Evolutionary conservation across 2,329 filamentous ascomycete genomes (phyloP), one percentile per base, ranked within the genome.

Genomic region (Fusarium acutatum): DNA sequence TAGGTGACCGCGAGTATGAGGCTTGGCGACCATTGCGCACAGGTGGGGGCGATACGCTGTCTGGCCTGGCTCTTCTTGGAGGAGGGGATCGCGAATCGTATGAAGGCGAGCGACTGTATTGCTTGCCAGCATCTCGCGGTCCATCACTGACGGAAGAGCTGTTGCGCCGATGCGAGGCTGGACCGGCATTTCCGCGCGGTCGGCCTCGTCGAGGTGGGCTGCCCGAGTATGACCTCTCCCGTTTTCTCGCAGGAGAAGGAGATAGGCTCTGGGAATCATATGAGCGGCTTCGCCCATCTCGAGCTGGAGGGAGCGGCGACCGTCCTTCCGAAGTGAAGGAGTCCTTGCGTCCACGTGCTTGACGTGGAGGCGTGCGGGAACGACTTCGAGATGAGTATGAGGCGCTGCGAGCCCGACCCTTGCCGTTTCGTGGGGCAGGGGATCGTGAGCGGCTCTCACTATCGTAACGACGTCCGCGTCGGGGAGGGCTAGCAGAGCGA

Each of bases 81-180:
- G 79, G 75, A 12, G 79, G 79, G 22, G 78, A 80, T 41, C 73
- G 71, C 22, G 80, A 81, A 54, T 77, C 74, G n/a, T 79, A 79
- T 24, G 81, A 82, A 24, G 79, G 77, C 7, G 81, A 81, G 22
- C 79, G 79, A 28, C 74, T 79, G 38, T 77, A 69, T 30, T 71
- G 73, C 52, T 60, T 73, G 30, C 63, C 49, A 46, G 73, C 75
- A 63, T 75, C 77, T 24, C 78, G 73, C 7, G 77, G 79, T 20
- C 68, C 77, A 35, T 74, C 76, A 64, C 81, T 81, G 28, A 78
- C 72, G 2, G 81, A 82, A 5, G 81, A 83, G 74, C 80, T 82
- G 66, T 81, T 82, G 38, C 81, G 78, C 30, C 77, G 67, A 37
- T 74, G 44, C 12, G 74, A 38, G 44, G 60, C 64, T 17, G 75